Percentiles rank a stretch among this genome's conserved stretches.
Evolutionary conservation across 1,284 basidiomycete genomes (phyloP).

Genomic region (Naganishia albida): DNA sequence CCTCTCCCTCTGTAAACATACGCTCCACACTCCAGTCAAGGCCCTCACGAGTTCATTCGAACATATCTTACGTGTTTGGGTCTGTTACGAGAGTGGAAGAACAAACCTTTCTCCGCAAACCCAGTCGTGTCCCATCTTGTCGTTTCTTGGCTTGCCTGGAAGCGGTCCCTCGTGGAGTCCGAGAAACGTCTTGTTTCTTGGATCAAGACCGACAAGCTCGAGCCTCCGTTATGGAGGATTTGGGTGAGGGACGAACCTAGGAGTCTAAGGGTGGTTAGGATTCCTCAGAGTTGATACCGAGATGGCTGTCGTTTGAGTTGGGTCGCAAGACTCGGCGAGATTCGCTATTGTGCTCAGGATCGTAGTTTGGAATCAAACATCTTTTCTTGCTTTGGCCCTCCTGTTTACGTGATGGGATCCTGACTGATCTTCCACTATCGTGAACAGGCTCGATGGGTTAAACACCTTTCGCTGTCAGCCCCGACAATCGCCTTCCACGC

Average conservation of each 20-base stretch:
- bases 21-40: constrained; percentile 60
- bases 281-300: constrained; percentile 54
- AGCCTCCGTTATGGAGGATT: constrained; percentile 27
- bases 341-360: constrained; percentile 43
- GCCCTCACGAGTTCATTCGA: constrained; percentile 46
- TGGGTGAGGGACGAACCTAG: constrained; percentile 25
- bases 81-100: constrained; percentile 68
- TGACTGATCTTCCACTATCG: constrained; percentile 30
- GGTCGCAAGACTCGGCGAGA: constrained; percentile 19
- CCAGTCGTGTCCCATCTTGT: constrained; percentile 32
- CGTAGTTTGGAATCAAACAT: constrained; percentile 58
- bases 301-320: constrained; percentile 37
- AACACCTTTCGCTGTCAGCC: constrained; percentile 89
- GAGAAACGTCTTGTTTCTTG: constrained; percentile 19
- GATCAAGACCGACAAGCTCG: constrained; percentile 25
- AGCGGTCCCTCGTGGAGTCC: constrained; percentile 25
- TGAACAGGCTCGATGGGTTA: constrained; percentile 87
- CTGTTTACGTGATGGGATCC: constrained; percentile 23
- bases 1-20: constrained; percentile 27
- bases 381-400: constrained; percentile 30
- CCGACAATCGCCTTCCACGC: constrained; percentile 99
- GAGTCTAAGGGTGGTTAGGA: constrained; percentile 28
- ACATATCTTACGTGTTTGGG: constrained; percentile 44
- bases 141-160: constrained; percentile 35
- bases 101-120: constrained; percentile 50